phyloP scores from a whole-genome alignment of 257 asterid species.

The Ilex aquifolium region DNA sequence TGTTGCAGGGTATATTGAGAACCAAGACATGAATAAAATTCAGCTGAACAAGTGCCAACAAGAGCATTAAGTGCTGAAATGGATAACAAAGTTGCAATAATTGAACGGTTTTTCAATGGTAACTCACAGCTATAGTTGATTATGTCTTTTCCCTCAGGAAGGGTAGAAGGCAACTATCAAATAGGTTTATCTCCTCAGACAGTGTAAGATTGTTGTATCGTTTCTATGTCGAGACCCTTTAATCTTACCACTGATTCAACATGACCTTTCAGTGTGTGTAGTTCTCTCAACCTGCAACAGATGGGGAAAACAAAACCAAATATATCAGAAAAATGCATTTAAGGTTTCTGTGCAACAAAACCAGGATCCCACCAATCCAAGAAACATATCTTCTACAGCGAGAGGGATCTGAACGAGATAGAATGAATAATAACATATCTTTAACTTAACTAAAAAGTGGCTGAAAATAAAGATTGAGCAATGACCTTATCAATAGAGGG shows the following conservation, averaged over 20 bases:
- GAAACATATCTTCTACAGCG: too few species aligned
- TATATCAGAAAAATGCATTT: too few species aligned
- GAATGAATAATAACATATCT: too few species aligned
- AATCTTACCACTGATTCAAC: constrained; percentile 2
- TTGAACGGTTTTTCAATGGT: neutral
- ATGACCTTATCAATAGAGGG: too few species aligned
- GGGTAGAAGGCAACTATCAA: neutral
- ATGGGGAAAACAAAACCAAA: too few species aligned
- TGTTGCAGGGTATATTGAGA: too few species aligned
- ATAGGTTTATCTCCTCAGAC: neutral
- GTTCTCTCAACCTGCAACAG: constrained; percentile 2
- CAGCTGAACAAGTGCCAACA: neutral
- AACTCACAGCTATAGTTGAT: neutral
- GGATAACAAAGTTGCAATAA: neutral
- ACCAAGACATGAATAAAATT: too few species aligned
- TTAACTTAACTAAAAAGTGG: too few species aligned
- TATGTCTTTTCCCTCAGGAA: neutral
- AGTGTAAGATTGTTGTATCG: neutral
- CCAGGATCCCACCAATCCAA: too few species aligned
- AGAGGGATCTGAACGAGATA: too few species aligned
- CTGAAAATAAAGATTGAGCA: too few species aligned
- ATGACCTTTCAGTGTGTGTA: neutral
- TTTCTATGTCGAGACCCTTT: constrained; percentile 1
- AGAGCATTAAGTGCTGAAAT: neutral
- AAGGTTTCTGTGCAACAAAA: too few species aligned